phyloP scores from a whole-genome alignment of 1,284 basidiomycete genomes.

The Phellopilus nigrolimitatus region DNA sequence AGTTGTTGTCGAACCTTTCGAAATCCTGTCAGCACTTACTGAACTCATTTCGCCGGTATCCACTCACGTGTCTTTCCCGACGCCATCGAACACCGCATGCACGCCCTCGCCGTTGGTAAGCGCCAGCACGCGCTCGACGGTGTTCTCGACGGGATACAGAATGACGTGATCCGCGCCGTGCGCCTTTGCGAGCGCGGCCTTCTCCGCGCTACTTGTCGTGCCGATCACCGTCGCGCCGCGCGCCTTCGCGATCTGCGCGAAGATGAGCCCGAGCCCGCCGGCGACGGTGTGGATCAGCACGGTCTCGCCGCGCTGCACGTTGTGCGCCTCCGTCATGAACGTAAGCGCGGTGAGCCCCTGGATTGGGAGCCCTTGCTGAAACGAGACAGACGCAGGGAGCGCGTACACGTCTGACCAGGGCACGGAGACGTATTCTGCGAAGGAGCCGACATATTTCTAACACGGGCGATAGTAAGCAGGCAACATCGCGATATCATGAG shows the following conservation, averaged over 20 bases:
- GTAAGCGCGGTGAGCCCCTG: slow-evolving; percentile 82
- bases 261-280: slow-evolving; percentile 63
- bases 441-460: slow-evolving; percentile 51
- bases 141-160: slow-evolving; percentile 70
- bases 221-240: slow-evolving; percentile 89
- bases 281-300: slow-evolving; percentile 88
- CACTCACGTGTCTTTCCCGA: slow-evolving; percentile 87
- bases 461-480: neutral
- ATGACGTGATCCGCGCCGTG: slow-evolving; percentile 88
- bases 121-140: slow-evolving; percentile 67
- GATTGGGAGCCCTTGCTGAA: slow-evolving; percentile 68
- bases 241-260: slow-evolving; percentile 59
- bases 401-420: slow-evolving; percentile 61
- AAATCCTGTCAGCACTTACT: too few relatives aligned
- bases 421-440: slow-evolving; percentile 74
- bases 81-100: slow-evolving; percentile 87
- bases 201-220: slow-evolving; percentile 84
- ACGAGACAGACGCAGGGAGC: slow-evolving; percentile 56
- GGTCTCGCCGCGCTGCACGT: slow-evolving; percentile 69
- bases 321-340: slow-evolving; percentile 80
- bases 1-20: slow-evolving; percentile 81
- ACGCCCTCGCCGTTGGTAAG: slow-evolving; percentile 83
- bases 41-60: too few relatives aligned
- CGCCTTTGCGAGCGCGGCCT: slow-evolving; percentile 77
- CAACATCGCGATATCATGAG: neutral